phyloP scores from a whole-genome alignment of 257 asterid species.

The Solanum dulcamara region DNA sequence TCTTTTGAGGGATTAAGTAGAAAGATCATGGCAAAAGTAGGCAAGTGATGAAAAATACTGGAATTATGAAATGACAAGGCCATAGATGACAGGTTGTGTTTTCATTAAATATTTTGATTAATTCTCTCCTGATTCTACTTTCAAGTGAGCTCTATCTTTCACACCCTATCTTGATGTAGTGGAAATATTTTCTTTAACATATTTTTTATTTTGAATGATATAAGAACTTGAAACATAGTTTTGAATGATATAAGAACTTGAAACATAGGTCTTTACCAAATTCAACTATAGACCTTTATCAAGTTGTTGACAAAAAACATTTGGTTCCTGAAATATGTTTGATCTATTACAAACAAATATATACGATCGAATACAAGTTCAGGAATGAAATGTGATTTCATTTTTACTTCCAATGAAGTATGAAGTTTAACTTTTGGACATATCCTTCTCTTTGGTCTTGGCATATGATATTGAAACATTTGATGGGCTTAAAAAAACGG shows the following conservation, averaged over 20 bases:
- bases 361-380: not conserved
- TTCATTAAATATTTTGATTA: not conserved
- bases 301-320: not conserved
- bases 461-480: not conserved
- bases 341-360: not conserved
- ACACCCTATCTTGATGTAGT: not conserved
- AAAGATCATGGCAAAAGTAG: not conserved
- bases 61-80: not conserved
- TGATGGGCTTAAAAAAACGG: not conserved
- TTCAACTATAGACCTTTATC: not conserved
- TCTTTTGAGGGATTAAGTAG: not conserved
- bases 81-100: not conserved
- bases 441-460: not conserved
- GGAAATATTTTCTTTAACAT: not conserved
- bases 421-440: not conserved
- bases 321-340: not conserved
- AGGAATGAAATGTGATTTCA: not conserved
- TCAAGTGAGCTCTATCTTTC: not conserved
- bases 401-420: not conserved
- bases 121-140: not conserved
- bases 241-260: not conserved
- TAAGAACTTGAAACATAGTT: not conserved
- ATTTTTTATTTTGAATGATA: not conserved
- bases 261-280: not conserved
- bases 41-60: not conserved